Conservation (phyloP, 2,329 filamentous ascomycete species). For the Raffaelea deltoideospora region DNA sequence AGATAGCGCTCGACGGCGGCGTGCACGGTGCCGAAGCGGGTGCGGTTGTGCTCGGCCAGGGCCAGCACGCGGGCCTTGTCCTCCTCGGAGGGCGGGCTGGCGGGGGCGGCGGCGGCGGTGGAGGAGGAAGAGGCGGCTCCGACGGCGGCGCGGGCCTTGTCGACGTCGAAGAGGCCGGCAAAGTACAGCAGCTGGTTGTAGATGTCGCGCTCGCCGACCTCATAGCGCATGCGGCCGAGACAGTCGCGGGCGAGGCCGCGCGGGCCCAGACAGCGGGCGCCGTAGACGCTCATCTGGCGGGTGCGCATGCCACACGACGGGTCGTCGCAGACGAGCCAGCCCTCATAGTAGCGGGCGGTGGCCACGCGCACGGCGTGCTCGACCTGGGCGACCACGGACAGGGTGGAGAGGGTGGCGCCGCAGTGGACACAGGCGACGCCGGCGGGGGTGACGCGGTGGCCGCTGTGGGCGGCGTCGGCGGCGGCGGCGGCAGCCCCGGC, state of each 20-base stretch:
- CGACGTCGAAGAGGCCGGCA: conserved; percentile 72
- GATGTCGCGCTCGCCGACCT: conserved; percentile 73
- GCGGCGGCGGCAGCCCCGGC: conserved; percentile 34
- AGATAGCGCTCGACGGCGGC: conserved; percentile 68
- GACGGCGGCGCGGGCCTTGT: conserved; percentile 45
- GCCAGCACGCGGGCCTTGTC: conserved; percentile 52
- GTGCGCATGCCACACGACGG: conserved; percentile 74
- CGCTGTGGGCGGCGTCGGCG: conserved; percentile 6
- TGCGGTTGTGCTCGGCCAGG: conserved; percentile 69
- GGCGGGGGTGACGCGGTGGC: conserved; percentile 44
- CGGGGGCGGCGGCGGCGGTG: conserved; percentile 17
- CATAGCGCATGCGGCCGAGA: conserved; percentile 74
- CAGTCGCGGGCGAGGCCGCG: conserved; percentile 75
- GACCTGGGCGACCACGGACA: conserved; percentile 73
- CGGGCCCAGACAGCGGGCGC: conserved; percentile 75
- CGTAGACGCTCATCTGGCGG: conserved; percentile 85
- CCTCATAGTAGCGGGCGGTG: conserved; percentile 78
- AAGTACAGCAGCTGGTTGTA: conserved; percentile 94
- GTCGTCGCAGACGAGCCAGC: conserved; percentile 83
- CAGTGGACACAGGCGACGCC: conserved; percentile 67
- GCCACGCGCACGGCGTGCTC: conserved; percentile 69
- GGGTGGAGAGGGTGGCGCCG: conserved; percentile 44
- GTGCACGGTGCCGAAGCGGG: conserved; percentile 62
- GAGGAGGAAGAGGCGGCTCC: conserved; percentile 19
- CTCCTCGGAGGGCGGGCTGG: conserved; percentile 27